Evolutionary conservation across 371 early-diverging fungal genomes (phyloP), one percentile per base, ranked within the genome.

Genomic region (Syncephalastrum racemosum): DNA sequence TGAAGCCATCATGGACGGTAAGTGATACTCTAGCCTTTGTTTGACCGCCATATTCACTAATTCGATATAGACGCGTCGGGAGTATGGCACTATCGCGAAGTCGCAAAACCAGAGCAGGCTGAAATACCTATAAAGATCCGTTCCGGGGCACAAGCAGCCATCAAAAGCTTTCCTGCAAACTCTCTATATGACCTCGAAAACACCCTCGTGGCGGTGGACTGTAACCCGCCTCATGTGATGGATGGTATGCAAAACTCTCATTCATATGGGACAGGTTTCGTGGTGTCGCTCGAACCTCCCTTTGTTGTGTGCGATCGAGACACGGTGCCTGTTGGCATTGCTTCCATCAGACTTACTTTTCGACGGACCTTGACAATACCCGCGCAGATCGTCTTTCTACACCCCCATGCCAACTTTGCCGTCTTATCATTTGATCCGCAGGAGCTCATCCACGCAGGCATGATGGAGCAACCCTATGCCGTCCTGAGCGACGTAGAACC

Each of bases 321-420:
- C 54, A 86, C 90, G 2, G 82, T 93, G 45, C 91, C 92, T 0
- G 88, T 89, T 46, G 77, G 81, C 16, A 65, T 91, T 14, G 91
- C 91, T 20, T 90, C 91, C 48, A 81, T 93, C 31, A 68, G 79
- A 47, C 68, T 93, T 47, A 93, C 93, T 0, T 90, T 95, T 64
- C 90, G 89, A 45, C 86, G 89, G 67, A 84, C 83, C 23, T 80
- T 92, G 51, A 90, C 89, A 53, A 79, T 93, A 54, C 88, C 89
- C 0, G 94, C 84, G 15, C 71, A 77, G 31, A 68, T 93, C 12
- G 66, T 88, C 14, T 88, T 87, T 46, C 64, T 88, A 15, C 90
- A 90, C 52, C 95, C 94, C 3, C 79, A 85, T 2, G 90, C 91
- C 66, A 94, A 93, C 80, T 87, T 87, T 67, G 84, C 86, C 1